phyloP scores from a whole-genome alignment of 768 basidiomycete genomes.

The Trametes cingulata region DNA sequence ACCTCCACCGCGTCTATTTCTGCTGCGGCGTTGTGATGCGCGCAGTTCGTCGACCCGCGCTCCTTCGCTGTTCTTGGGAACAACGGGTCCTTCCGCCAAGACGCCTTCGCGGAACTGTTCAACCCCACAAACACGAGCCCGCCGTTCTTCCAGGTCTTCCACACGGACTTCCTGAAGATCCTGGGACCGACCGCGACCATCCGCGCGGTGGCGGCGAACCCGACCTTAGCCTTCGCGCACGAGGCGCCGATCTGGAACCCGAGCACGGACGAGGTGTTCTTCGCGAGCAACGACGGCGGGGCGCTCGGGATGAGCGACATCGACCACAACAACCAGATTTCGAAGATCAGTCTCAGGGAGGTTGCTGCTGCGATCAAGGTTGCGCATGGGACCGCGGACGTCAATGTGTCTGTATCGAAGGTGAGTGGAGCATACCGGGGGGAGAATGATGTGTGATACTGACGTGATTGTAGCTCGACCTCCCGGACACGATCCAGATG shows the following conservation, averaged over 20 bases:
- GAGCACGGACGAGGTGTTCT: conserved; percentile 72
- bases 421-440: conserved; percentile 28
- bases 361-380: conserved; percentile 47
- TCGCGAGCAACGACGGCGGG: conserved; percentile 70
- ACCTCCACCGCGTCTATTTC: neutral
- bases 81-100: conserved; percentile 40
- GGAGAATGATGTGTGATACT: no score
- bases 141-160: conserved; percentile 61
- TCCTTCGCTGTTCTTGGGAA: conserved; percentile 53
- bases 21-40: neutral
- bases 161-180: conserved; percentile 55
- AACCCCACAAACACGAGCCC: conserved; percentile 61
- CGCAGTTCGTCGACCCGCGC: conserved; percentile 52
- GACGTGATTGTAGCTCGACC: conserved; percentile 46
- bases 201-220: conserved; percentile 57
- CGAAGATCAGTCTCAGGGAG: conserved; percentile 61
- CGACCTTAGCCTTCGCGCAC: conserved; percentile 71
- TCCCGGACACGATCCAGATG: conserved; percentile 63
- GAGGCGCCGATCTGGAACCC: conserved; percentile 73
- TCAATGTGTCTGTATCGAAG: conserved; percentile 52
- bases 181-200: conserved; percentile 61
- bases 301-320: conserved; percentile 61
- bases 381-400: conserved; percentile 31
- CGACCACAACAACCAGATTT: conserved; percentile 62
- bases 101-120: conserved; percentile 40